Evolutionary conservation across 2,329 filamentous ascomycete genomes (phyloP).

Genomic region (Pseudogymnoascus sp.): DNA sequence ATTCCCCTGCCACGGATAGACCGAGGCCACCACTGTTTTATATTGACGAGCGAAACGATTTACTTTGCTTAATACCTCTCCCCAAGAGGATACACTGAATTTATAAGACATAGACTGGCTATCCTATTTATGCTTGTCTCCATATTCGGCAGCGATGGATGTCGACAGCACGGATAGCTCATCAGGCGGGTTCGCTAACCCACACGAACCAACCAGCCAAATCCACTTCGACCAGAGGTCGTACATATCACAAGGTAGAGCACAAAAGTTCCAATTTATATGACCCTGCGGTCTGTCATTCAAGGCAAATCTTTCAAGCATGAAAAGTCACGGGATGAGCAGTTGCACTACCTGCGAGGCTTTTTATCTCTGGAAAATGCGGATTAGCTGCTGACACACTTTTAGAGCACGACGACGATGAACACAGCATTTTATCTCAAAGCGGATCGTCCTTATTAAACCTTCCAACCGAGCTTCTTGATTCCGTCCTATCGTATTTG

Average conservation of each 20-base stretch:
- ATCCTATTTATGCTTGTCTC: not conserved
- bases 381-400: not conserved
- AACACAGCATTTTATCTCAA: not conserved
- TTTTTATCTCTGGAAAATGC: not conserved
- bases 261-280: not conserved
- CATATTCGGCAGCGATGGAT: not conserved
- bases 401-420: not conserved
- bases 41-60: not conserved
- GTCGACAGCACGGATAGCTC: not conserved
- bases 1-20: not conserved
- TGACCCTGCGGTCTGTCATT: not conserved
- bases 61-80: not conserved
- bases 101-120: not conserved
- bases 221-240: not conserved
- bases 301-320: not conserved
- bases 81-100: not conserved
- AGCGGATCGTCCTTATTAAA: slow-evolving; percentile 35
- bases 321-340: not conserved
- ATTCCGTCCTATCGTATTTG: slow-evolving; percentile 62
- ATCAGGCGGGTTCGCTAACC: not conserved
- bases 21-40: not conserved
- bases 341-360: not conserved
- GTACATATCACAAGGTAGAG: not conserved
- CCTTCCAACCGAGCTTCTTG: slow-evolving; percentile 69
- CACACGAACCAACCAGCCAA: not conserved